Base-by-base conservation (phyloP, 768 basidiomycete genomes). In the Goffeauzyma gilvescens region DNA sequence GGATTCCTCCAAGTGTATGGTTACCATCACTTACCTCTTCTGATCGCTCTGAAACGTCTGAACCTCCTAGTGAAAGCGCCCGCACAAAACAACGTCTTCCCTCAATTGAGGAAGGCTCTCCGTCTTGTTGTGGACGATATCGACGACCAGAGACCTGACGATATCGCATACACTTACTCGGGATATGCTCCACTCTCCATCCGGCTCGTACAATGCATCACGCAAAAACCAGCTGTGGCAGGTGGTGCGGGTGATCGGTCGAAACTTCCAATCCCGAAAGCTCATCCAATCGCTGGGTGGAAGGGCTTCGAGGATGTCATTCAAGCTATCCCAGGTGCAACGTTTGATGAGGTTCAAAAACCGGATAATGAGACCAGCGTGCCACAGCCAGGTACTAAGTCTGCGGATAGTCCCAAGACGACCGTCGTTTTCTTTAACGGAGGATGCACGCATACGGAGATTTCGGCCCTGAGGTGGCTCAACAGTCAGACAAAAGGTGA, bases 341-440 rank as follows among this genome's bases (percentile, higher is more conserved):
- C 78, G 17, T 73, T 93, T 31, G 89, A 98, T 63, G 71, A 82
- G 26, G 66, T 59, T 5, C 70, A 70, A 49, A 58, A 48, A 34
- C 33, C 42, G 3, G 53, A 46, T 5, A 51, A 50, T 28, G 52
- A 5, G 9, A 7, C 15, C 18, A 10, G 8, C 38, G 26, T 21
- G 18, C 18, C 8, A 15, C 33, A 38, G 36, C 38, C 38, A 46
- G 28, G 32, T 20, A 6, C 24, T 39, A 40, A 4, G 31, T 17
- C 20, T 20, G 32, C 32, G 15, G 14, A 30, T 30, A 32, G 37
- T 26, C 9, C 14, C 40, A 81, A 76, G 6, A 90, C 79, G 5
- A 90, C 86, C 2, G 73, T 90, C 14, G 81, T 98, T 8, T 93
- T 95, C 66, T 95, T 96, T 73, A 66, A 96, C 24, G 93, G 93